Evolutionary conservation across 2,329 filamentous ascomycete species (phyloP), one percentile per base, ranked within the genome.

Genomic region (Cladosporium sp.): DNA sequence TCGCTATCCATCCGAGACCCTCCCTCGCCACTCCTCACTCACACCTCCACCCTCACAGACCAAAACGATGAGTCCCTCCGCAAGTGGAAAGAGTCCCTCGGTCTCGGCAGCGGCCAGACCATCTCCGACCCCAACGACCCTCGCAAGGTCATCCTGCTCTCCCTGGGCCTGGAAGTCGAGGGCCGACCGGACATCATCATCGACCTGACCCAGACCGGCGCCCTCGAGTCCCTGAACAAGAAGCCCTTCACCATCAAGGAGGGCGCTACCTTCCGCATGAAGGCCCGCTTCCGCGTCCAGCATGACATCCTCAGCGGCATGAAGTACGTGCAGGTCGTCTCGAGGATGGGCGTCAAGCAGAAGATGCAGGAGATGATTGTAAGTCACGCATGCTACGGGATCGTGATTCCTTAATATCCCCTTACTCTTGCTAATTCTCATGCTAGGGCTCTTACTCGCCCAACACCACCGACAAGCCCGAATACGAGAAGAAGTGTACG

Each of bases 331-430:
- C 95, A 99, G 82, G 87, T 93, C 49, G 91, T 97, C 69, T 96
- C 95, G 86, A 86, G 93, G 74, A 93, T 93, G 85, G 91, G 92
- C 64, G 86, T 98, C 78, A 88, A 87, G 68, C 92, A 90, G 83
- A 99, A 97, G 87, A 91, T 95, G 76, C 91, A 96, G 74, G 94
- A 98, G 84, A 99, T 99, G 95, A 91, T 99, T 86, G 93, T 95
- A 80, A 76, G 90, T 85, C 32, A 21, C 7, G 41, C 38, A 14
- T 26, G 18, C 47, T 32, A n/a, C 5, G 21, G 8, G 12, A 21
- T 21, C 10, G 7, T n/a, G n/a, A 24, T 47, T 12, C 41, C n/a
- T 3, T 14, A 36, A 8, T 34, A 36, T 36, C 4, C 2, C 3
- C 41, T 6, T 47, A n/a, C n/a, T 47, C 14, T 21, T 59, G 34